These are phyloP conservation scores for Blastocystis sp. DNA, from an alignment of 352 stramenopile species.

Conservation along the genomic window DNA sequence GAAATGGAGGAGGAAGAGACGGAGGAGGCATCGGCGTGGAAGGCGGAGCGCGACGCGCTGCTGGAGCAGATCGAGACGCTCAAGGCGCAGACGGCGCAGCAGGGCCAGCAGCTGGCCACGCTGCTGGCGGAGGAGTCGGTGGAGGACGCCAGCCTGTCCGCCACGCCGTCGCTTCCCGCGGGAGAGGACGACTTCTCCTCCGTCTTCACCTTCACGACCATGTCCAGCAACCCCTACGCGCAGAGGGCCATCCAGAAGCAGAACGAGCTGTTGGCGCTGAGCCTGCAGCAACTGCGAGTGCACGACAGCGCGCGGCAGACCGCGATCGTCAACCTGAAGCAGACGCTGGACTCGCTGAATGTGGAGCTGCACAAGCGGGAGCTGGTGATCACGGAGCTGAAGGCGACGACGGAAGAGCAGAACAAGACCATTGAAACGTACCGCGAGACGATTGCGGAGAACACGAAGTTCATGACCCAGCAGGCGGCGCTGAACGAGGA, in stretches of 20 bases:
- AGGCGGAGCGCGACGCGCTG: background rate
- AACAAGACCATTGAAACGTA: background rate
- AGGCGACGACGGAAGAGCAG: background rate
- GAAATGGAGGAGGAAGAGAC: background rate
- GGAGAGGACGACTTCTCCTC: slow-evolving; percentile 34
- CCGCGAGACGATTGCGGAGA: slow-evolving; percentile 1
- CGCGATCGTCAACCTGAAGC: background rate
- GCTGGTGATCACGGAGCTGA: background rate
- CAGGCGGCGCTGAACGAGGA: slow-evolving; percentile 11
- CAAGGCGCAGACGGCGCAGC: slow-evolving; percentile 3
- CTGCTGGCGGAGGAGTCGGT: background rate
- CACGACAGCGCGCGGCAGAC: background rate
- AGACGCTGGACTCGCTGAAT: background rate
- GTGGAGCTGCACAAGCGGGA: slow-evolving; percentile 41
- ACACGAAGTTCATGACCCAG: background rate
- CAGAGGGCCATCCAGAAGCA: slow-evolving; percentile 45
- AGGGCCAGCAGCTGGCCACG: background rate
- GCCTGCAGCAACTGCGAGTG: slow-evolving; percentile 1
- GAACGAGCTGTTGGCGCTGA: slow-evolving; percentile 26
- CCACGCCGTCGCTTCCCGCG: background rate
- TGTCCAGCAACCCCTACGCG: slow-evolving; percentile 50
- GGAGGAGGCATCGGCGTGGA: background rate
- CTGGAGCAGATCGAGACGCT: background rate
- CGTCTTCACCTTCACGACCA: slow-evolving; percentile 45
- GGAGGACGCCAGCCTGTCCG: background rate